Evolutionary conservation across 1,284 basidiomycete genomes (phyloP).

Genomic region (Cutaneotrichosporon dermatis): DNA sequence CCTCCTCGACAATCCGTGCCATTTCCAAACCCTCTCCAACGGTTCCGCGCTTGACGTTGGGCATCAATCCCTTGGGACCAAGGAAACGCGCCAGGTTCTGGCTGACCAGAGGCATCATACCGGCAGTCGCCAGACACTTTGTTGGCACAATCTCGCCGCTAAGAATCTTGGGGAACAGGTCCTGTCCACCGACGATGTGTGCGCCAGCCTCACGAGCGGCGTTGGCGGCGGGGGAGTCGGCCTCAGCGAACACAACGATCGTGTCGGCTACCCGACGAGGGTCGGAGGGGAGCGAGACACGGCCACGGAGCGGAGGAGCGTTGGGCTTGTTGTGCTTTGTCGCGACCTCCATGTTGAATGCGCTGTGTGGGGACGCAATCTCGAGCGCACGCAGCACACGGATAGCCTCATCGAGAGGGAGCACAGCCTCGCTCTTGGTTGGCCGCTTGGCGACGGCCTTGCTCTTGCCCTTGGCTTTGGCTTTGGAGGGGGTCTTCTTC

Average conservation of each 20-base stretch:
- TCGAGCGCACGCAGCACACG: constrained; percentile 59
- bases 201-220: constrained; percentile 76
- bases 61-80: constrained; percentile 93
- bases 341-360: constrained; percentile 74
- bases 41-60: constrained; percentile 86
- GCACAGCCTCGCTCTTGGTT: constrained; percentile 19
- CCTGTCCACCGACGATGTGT: constrained; percentile 76
- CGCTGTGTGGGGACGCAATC: constrained; percentile 65
- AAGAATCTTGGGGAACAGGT: constrained; percentile 64
- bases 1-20: constrained; percentile 68
- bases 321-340: constrained; percentile 66
- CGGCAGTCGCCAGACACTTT: constrained; percentile 65
- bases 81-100: constrained; percentile 79
- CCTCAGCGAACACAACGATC: constrained; percentile 80
- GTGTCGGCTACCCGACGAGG: constrained; percentile 63
- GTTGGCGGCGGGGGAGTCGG: constrained; percentile 47
- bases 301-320: constrained; percentile 72
- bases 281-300: constrained; percentile 65
- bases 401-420: constrained; percentile 38
- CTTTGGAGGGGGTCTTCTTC: background rate
- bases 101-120: constrained; percentile 72
- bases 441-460: constrained; percentile 18
- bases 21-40: constrained; percentile 74
- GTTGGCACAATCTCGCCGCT: constrained; percentile 41
- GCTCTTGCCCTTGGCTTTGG: constrained; percentile 1